Evolutionary conservation across 169 alveolate species (phyloP), one percentile per base, ranked within the genome.

Genomic region (Eimeria mitis): DNA sequence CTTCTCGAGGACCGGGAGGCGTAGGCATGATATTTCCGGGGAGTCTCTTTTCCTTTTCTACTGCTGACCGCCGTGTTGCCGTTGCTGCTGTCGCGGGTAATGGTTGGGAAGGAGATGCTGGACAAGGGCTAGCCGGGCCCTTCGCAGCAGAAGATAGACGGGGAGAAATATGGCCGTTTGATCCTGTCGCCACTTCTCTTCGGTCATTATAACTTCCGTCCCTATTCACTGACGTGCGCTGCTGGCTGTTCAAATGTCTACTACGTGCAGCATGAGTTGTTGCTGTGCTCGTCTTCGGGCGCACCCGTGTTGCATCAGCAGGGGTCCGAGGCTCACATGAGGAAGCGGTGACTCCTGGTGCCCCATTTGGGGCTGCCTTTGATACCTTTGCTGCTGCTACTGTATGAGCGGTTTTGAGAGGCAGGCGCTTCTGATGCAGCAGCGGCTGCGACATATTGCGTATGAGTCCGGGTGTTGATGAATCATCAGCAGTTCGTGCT

Each of bases 281-380:
- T 78, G 65, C 16, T 78, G 88, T 78, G 65, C 65, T 78, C 44
- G 65, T 44, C 76, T 56, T 54, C 42, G 90, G 75, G 19, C 90
- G 52, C 90, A 54, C 40, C 40, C 25, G 56, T 83, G 73, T 40
- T 31, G 42, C 70, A 49, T n/a, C 61, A 44, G 70, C 54, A 37
- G 90, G 54, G 13, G 76, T 16, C 52, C 76, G 76, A 19, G 76
- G 90, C 75, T 83, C 90, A n/a, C 42, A 47, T 34, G 90, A n/a
- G 34, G 52, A n/a, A 3, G 68, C 89, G 3, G 37, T 37, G 34
- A 25, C 76, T 83, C 47, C 23, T 40, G 75, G 23, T 59, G 59
- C 75, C 16, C 52, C 76, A 1, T 83, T 83, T 13, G 56, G 73
- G 52, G 56, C 76, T 37, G n/a, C 23, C 19, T 54, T 34, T 63